Conservation (phyloP, 2,329 filamentous ascomycete species). For the Cordyceps cicadae region DNA sequence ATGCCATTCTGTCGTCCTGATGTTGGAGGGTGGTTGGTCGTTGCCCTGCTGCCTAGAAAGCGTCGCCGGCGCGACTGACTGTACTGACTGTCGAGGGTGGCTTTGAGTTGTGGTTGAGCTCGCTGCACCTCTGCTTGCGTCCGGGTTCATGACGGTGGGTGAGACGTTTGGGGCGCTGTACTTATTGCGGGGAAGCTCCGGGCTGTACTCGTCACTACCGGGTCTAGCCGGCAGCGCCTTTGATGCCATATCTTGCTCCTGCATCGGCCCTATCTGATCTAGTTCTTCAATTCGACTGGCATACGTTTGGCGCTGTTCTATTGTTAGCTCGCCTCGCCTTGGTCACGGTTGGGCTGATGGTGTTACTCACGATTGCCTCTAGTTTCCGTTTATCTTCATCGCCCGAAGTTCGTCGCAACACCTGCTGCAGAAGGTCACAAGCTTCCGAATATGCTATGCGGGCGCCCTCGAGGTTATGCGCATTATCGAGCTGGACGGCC, state of each 20-base stretch:
- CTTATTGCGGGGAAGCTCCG: slow-evolving; percentile 13
- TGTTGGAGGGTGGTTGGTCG: slow-evolving; percentile 4
- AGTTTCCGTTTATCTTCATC: slow-evolving; percentile 85
- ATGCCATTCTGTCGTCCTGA: slow-evolving; percentile 9
- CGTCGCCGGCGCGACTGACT: background rate
- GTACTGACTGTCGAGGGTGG: background rate
- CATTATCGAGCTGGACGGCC: slow-evolving; percentile 91
- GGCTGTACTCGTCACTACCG: slow-evolving; percentile 40
- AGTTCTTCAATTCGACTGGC: slow-evolving; percentile 83
- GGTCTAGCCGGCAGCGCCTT: slow-evolving; percentile 70
- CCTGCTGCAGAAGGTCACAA: slow-evolving; percentile 77
- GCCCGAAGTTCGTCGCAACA: slow-evolving; percentile 74
- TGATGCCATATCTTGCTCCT: slow-evolving; percentile 38
- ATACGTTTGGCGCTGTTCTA: slow-evolving; percentile 70
- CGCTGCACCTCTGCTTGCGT: background rate
- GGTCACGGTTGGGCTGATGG: background rate
- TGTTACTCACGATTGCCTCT: slow-evolving; percentile 73
- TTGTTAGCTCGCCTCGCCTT: slow-evolving; percentile 8
- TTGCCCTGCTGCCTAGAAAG: background rate
- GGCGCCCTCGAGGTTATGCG: slow-evolving; percentile 86
- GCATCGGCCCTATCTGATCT: slow-evolving; percentile 56
- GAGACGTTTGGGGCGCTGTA: background rate
- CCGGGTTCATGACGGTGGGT: background rate
- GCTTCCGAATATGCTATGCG: slow-evolving; percentile 87
- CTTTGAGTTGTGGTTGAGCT: background rate